These are phyloP conservation scores for Clitoria ternatea DNA, from an alignment of 306 rosid species.

Conservation along the genomic window DNA sequence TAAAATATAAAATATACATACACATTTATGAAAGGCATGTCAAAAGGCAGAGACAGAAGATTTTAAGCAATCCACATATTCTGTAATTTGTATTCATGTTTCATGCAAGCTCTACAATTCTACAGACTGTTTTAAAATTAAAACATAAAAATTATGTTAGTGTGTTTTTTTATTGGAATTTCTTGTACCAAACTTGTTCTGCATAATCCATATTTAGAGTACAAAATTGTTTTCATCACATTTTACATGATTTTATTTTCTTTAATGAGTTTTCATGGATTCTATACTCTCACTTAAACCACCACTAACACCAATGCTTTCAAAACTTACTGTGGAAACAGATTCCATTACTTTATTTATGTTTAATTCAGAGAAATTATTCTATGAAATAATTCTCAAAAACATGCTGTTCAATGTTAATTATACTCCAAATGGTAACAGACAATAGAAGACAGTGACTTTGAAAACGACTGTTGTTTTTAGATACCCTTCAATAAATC, in stretches of 20 bases:
- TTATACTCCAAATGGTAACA: neutral
- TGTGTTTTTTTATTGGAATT: neutral
- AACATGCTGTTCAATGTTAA: neutral
- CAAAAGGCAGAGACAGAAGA: neutral
- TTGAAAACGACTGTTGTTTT: neutral
- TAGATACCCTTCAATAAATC: neutral
- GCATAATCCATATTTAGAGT: too few species aligned
- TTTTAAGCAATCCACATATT: neutral
- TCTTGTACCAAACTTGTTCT: neutral
- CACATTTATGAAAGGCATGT: neutral
- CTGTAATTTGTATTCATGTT: neutral
- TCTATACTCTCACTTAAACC: neutral
- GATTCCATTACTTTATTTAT: neutral
- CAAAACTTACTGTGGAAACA: neutral
- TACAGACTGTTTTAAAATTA: neutral
- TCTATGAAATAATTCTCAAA: neutral
- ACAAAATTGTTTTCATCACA: neutral
- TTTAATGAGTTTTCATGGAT: neutral
- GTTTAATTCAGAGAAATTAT: neutral
- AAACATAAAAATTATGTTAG: neutral
- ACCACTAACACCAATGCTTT: neutral
- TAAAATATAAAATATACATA: neutral
- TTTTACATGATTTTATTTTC: neutral
- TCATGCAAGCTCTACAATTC: neutral
- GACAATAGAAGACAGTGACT: neutral